Base-by-base conservation (phyloP, 2,329 filamentous ascomycete genomes). In the Dryadomyces quercivorus region DNA sequence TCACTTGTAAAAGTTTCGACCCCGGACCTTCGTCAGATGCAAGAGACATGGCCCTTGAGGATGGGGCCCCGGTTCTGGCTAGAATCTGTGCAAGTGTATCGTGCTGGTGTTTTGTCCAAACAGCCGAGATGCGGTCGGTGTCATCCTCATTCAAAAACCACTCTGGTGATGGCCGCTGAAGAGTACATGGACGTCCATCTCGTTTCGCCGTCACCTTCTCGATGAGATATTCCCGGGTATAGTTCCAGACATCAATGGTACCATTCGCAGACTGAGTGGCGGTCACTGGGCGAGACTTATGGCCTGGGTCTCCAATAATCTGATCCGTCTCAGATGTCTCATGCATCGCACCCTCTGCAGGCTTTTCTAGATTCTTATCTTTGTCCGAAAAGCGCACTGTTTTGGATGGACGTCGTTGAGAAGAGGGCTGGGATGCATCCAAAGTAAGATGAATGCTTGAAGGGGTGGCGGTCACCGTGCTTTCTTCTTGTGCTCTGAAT, bases 331-430 rank as follows among this genome's bases (percentile, higher is more conserved):
- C 31, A 12, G 18, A 7, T 2, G n/a, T 15, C 42, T 36, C 42
- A 3, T 9, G 4, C 31, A 38, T 45, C 5, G 12, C 3, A 18
- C 9, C n/a, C 13, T 8, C 16, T n/a, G 16, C 22, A 12, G 22
- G 13, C 2, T 50, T 18, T n/a, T 13, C 18, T 10, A 40, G 13
- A 8, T 2, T 26, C 16, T 2, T 13, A 1, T 50, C 34, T 5
- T 57, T 54, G 16, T 60, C 57, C 0, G 54, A 59, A 21, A 61
- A 61, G 2, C 53, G 57, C 13, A 61, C 58, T 8, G 56, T 51
- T 42, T 60, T 61, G 8, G 59, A 55, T 9, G 57, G 59, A 0
- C 59, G 56, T 2, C 57, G 56, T 31, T 53, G 51, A 5, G 55
- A 52, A 3, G 20, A 1, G 2, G 43, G 26, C 2, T 43, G 36